Evolutionary conservation across 2,329 filamentous ascomycete genomes (phyloP).

Genomic region (Alternaria consortialis): DNA sequence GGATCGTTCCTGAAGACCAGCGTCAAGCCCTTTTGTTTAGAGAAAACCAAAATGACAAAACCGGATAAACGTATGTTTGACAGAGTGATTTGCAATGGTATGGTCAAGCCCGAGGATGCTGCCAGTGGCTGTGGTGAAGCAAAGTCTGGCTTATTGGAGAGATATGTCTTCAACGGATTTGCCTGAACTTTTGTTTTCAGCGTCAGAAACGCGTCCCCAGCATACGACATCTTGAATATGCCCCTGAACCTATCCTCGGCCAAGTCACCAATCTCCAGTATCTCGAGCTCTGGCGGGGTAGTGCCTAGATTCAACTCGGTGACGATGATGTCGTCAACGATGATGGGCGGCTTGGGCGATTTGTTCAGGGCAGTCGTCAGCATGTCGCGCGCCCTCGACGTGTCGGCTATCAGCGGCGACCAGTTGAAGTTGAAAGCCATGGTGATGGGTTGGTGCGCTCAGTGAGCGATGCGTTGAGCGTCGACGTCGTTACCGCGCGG

Average conservation of each 20-base stretch:
- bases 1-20: constrained; percentile 98
- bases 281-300: constrained; percentile 93
- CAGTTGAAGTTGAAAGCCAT: constrained; percentile 99
- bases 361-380: constrained; percentile 96
- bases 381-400: constrained; percentile 88
- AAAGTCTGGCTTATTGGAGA: constrained; percentile 89
- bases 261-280: constrained; percentile 95
- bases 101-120: constrained; percentile 89
- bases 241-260: constrained; percentile 96
- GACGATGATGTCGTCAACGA: constrained; percentile 98
- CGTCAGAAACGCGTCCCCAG: constrained; percentile 93
- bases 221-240: constrained; percentile 99
- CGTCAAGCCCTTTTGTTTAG: constrained; percentile 94
- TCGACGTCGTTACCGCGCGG: constrained; percentile 29
- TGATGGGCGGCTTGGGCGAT: constrained; percentile 96
- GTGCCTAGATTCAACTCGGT: constrained; percentile 97
- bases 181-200: constrained; percentile 96
- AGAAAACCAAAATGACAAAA: constrained; percentile 98
- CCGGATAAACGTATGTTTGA: constrained; percentile 96
- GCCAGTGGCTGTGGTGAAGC: constrained; percentile 92
- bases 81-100: constrained; percentile 95
- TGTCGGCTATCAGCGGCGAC: constrained; percentile 97
- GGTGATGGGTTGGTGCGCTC: constrained; percentile 26
- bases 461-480: constrained; percentile 18
- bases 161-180: constrained; percentile 95